Percentiles rank a stretch among this genome's conserved stretches.
phyloP scores from a whole-genome alignment of 257 asterid genomes.

The Leonotis leonurus region DNA sequence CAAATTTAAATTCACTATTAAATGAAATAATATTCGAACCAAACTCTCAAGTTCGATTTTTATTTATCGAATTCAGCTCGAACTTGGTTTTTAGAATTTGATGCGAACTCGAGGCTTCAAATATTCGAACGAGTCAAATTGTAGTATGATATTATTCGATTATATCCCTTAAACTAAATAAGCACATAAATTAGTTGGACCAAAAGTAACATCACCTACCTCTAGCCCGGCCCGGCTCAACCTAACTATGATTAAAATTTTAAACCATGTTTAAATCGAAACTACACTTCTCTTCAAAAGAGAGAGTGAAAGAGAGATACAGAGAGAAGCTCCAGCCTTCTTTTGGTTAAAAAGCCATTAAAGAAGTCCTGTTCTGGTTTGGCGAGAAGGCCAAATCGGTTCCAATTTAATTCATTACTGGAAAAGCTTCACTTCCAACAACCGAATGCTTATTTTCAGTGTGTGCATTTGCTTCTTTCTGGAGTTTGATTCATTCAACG shows the following conservation, averaged over 20 bases:
- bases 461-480: neutral
- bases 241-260: slow-evolving; percentile 31
- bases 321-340: slow-evolving; percentile 19
- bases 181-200: slow-evolving; percentile 21
- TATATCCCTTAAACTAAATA: too few species aligned
- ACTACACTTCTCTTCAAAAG: neutral
- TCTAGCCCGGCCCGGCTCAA: neutral
- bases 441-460: slow-evolving; percentile 14
- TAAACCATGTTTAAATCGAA: slow-evolving; percentile 12
- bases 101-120: too few species aligned
- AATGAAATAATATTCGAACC: too few species aligned
- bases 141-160: too few species aligned
- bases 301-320: neutral
- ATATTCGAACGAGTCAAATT: too few species aligned
- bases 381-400: slow-evolving; percentile 7
- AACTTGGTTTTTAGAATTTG: too few species aligned
- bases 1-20: too few species aligned
- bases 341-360: slow-evolving; percentile 4
- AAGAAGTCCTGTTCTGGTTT: slow-evolving; percentile 14
- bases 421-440: slow-evolving; percentile 15
- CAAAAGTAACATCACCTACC: too few species aligned
- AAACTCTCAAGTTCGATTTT: too few species aligned
- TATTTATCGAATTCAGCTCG: too few species aligned
- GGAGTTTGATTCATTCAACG: slow-evolving; percentile 16
- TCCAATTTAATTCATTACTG: neutral